Evolutionary conservation across 164 flowering plant species (phyloP).

Genomic region (Liriodendron chinense): DNA sequence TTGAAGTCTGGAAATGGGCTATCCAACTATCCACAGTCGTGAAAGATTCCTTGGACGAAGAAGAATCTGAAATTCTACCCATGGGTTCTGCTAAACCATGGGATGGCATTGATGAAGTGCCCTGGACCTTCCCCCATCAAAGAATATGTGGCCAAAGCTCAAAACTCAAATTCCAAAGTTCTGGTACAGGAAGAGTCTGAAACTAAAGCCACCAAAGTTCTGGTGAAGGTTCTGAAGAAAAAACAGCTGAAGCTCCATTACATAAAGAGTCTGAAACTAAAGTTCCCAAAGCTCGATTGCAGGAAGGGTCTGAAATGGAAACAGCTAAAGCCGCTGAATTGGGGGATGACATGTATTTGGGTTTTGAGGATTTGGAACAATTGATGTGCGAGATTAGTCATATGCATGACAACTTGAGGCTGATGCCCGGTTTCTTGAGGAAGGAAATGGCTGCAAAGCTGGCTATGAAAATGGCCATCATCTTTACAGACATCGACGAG

Average conservation of each 20-base stretch:
- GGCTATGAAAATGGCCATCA: constrained; percentile 89
- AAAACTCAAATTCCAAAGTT: constrained; percentile 32
- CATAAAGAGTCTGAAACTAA: not conserved
- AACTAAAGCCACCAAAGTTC: constrained; percentile 9
- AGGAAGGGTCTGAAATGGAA: constrained; percentile 8
- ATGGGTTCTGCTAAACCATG: constrained; percentile 81
- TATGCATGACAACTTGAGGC: constrained; percentile 65
- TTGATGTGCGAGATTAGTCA: constrained; percentile 88
- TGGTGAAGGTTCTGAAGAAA: not conserved
- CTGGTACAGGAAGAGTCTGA: constrained; percentile 13
- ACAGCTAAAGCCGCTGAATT: constrained; percentile 18
- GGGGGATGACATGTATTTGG: constrained; percentile 34
- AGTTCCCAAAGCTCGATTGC: constrained; percentile 10
- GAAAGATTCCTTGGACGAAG: constrained; percentile 74
- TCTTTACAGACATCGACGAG: constrained; percentile 80
- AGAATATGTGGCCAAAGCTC: constrained; percentile 11
- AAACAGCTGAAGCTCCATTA: constrained; percentile 5
- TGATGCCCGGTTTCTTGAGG: constrained; percentile 91
- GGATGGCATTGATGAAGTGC: constrained; percentile 66
- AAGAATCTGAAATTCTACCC: constrained; percentile 77
- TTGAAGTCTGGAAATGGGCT: constrained; percentile 53
- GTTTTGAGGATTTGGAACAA: constrained; percentile 52
- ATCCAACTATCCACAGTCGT: constrained; percentile 35
- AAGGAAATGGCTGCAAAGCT: constrained; percentile 90
- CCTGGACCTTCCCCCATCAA: constrained; percentile 23